These are phyloP conservation scores for Malassezia pachydermatis DNA, from an alignment of 1,284 basidiomycete genomes.

Conservation along the genomic window DNA sequence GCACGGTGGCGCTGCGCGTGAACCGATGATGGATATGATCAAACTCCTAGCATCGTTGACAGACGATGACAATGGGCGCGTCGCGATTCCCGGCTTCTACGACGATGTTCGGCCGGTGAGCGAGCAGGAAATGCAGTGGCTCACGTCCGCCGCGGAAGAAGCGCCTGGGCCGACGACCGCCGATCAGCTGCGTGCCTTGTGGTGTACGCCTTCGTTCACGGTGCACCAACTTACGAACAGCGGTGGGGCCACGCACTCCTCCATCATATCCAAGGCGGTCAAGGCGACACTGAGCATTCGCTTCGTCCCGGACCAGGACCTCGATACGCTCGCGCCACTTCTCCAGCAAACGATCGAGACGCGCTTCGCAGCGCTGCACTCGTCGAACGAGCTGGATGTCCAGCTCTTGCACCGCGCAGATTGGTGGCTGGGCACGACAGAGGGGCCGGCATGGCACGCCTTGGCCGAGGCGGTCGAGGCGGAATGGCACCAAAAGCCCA, in stretches of 20 bases:
- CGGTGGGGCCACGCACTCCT: conserved; percentile 31
- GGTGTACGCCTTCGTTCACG: conserved; percentile 35
- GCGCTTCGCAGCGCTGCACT: conserved; percentile 57
- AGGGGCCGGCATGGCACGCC: conserved; percentile 70
- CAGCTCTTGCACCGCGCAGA: conserved; percentile 72
- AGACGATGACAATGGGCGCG: conserved; percentile 50
- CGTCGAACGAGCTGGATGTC: conserved; percentile 4
- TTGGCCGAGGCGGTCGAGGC: conserved; percentile 69
- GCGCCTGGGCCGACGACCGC: conserved; percentile 12
- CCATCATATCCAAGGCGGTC: conserved; percentile 35
- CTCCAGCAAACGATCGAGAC: conserved; percentile 57
- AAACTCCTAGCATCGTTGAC: conserved; percentile 66
- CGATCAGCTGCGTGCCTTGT: conserved; percentile 31
- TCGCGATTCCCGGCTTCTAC: conserved; percentile 79
- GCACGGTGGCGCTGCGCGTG: conserved; percentile 73
- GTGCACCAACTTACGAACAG: conserved; percentile 33
- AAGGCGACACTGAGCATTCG: conserved; percentile 54
- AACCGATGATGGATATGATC: conserved; percentile 87
- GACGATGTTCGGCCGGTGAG: conserved; percentile 42
- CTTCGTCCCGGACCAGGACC: conserved; percentile 83
- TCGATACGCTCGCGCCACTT: conserved; percentile 60
- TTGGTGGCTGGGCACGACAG: conserved; percentile 87
- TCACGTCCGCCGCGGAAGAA: conserved; percentile 22
- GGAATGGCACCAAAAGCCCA: conserved; percentile 68
- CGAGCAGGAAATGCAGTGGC: conserved; percentile 45